Percentiles rank a stretch among this genome's conserved stretches.
These are phyloP conservation scores for Cucurbita maxima DNA, from an alignment of 306 rosid genomes.

Conservation along the genomic window DNA sequence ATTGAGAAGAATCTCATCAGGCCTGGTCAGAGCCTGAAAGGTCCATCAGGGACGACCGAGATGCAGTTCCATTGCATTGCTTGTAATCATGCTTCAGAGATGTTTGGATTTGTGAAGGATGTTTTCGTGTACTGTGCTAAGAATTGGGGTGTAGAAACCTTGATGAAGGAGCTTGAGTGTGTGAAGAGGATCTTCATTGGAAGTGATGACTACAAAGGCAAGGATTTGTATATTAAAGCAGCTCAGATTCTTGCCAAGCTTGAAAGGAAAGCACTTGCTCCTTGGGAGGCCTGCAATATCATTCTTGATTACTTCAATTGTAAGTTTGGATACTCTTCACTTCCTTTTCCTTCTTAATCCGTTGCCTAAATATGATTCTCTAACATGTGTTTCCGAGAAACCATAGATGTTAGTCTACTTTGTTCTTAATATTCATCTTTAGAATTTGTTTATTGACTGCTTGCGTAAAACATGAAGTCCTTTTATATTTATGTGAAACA, in stretches of 20 bases:
- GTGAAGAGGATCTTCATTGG: constrained; percentile 69
- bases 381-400: background rate
- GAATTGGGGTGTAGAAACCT: constrained; percentile 80
- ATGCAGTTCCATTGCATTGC: constrained; percentile 94
- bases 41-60: constrained; percentile 70
- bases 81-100: constrained; percentile 79
- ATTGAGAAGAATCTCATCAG: constrained; percentile 63
- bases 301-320: constrained; percentile 73
- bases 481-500: background rate
- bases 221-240: constrained; percentile 62
- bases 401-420: background rate
- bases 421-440: background rate
- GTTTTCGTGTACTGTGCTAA: constrained; percentile 76
- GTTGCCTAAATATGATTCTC: background rate
- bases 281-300: constrained; percentile 73
- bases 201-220: constrained; percentile 85
- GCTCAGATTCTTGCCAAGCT: constrained; percentile 56
- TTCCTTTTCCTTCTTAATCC: background rate
- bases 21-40: constrained; percentile 92
- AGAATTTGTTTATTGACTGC: background rate
- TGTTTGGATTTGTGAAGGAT: constrained; percentile 97
- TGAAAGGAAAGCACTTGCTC: constrained; percentile 48
- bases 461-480: background rate
- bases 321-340: constrained; percentile 22
- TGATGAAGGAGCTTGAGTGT: constrained; percentile 80